Base-by-base conservation (phyloP, 106 monocot species). In the Gastrodia elata region DNA sequence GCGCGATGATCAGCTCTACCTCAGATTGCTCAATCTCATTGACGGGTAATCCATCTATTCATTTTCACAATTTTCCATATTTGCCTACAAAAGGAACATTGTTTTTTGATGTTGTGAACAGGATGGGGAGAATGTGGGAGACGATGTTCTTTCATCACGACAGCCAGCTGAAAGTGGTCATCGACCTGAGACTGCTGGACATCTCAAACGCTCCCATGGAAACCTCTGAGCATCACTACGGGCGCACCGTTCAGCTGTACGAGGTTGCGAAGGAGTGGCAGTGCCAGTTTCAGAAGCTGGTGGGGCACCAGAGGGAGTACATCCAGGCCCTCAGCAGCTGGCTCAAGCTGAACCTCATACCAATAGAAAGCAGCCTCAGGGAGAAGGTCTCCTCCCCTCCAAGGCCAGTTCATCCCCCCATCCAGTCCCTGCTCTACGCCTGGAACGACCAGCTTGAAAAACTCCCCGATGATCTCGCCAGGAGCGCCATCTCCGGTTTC, bases 81-180 rank as follows among this genome's bases (percentile, higher is more conserved):
- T 0, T 26, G 7, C 22, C 1, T 61, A 2, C 3, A 61, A 24
- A 61, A 61, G 30, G 27, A 32, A 61, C 32, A 11, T 14, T 61
- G 32, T 32, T 61, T 61, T 13, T 32, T 30, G 27, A 11, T 13
- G 11, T 30, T n/a, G n/a, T 67, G 13, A 20, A n/a, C 83, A 95
- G 94, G 74, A 83, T 95, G 94, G 85, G 82, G 1, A 74, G 80
- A 73, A 95, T 95, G 94, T 95, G 94, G 94, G 78, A 88, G 49
- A 40, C 74, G 7, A 97, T 97, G 97, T 68, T 76, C 43, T 9
- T 24, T 20, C 87, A 97, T 34, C 97, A 97, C 68, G 72, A 68
- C 28, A 74, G 43, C 70, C 97, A 97, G 83, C 77, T 79, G 7
- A 83, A 88, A 74, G 77, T 85, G 56, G 88, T 91, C 8, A 22